Evolutionary conservation across 176 grass and related monocot genomes (phyloP), one percentile per base, ranked within the genome.

Genomic region (Rhynchospora breviuscula): DNA sequence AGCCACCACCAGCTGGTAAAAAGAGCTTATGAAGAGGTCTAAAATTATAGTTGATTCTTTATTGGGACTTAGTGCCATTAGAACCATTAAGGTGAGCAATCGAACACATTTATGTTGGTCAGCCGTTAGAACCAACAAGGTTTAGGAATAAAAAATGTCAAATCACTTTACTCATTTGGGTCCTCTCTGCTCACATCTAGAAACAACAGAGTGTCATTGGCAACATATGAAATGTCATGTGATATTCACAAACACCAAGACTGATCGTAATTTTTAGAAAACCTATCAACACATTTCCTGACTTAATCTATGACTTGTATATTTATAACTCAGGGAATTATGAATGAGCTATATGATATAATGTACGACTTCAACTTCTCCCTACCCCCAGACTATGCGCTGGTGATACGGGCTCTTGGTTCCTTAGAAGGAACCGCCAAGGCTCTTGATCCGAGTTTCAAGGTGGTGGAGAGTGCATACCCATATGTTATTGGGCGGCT

Each of bases 311-410:
- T 85, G 4, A 56, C 29, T 81, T 83, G 69, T 51, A 82, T 49
- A 85, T 78, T 13, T 78, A 5, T 44, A 78, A 56, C 67, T 56
- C 68, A 98, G 95, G 95, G 95, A 2, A 86, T 98, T 88, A 93
- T 98, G 90, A 88, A 22, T 74, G 90, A 94, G 63, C 83, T 98
- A 26, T 98, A 98, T 79, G 92, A 94, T 84, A 33, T 93, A 22
- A 98, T 98, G 95, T 98, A 98, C 84, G 95, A 98, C 56, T 98
- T 98, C 79, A 94, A 89, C 88, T 94, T 98, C 86, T 93, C 92
- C 59, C 84, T 98, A 67, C 95, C 95, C 54, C 95, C 95, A 61
- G 95, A 98, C 87, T 98, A 98, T 84, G 95, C 92, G 4, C 82
- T 98, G 61, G 95, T 98, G 64, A 94, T 98, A 88, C 92, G 95